Base-by-base conservation (phyloP, 495 filamentous ascomycete genomes). In the Trichoderma asperelloides region DNA sequence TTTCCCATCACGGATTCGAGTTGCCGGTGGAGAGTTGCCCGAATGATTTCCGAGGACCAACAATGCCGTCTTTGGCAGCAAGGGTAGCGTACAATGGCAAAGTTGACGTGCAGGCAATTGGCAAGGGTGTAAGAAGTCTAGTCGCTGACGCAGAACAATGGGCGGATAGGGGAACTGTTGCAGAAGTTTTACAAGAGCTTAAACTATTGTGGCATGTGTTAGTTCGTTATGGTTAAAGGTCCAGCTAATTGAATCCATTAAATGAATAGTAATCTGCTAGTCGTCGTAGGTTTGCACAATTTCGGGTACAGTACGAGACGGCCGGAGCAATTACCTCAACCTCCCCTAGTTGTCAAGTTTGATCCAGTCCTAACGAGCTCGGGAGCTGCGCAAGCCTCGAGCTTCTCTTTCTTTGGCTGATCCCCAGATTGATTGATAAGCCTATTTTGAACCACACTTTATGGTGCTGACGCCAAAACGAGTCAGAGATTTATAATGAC, bases 161-260 rank as follows among this genome's bases (percentile, higher is more conserved):
- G 64, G 21, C 6, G 21, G 67, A 69, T 25, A 69, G 67, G 43
- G 67, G 64, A 13, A n/a, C 30, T 33, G 39, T 57, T 11, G 18
- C 4, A 9, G 62, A 69, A 16, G 67, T 63, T 41, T 30, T 69
- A 23, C 67, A 69, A 23, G 67, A 69, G 51, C 25, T 69, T 51
- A 69, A 69, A 51, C 33, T 64, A 21, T 21, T 69, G 2, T 69
- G 67, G 67, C 67, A 69, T 45, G 68, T 70, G 21, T 64, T 66
- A 21, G 67, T 70, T 27, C 21, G 66, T 43, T 70, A 68, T 41
- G 67, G 64, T 18, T 60, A 18, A 60, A 18, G 3, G 0, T 13
- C 30, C 27, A 21, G 55, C 11, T 30, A 28, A 3, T 25, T 28
- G 2, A 28, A 13, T 7, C 5, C 33, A 37, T 37, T 37, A 7